Evolutionary conservation across 129 eudicot genomes (phyloP), one percentile per base, ranked within the genome.

Genomic region (Chrysanthemum makinoi): DNA sequence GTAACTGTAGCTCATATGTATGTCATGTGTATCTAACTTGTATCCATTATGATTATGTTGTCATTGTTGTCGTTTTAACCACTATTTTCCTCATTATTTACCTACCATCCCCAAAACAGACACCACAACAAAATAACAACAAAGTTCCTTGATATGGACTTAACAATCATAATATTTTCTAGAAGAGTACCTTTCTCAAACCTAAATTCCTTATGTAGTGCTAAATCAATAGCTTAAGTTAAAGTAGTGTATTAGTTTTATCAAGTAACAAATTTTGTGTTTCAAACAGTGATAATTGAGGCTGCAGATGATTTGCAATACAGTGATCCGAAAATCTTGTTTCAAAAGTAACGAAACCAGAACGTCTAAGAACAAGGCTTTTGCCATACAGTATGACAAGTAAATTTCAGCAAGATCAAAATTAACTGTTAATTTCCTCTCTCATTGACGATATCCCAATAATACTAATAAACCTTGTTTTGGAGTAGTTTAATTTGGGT

Each of bases 141-240:
- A 65, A 44, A 20, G 30, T 65, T 65, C 24, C 70, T 65, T 65
- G 70, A 46, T n/a, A 65, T 65, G 35, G 70, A 65, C 70, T 65
- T 44, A 9, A 43, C 55, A 65, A 65, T 65, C 70, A 65, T 44
- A 39, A 65, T 22, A 61, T 28, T 24, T 33, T 16, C 46, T 30
- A 62, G 16, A 30, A 17, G 47, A 33, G 6, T 62, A 63, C 19
- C 9, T 6, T 63, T 63, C 43, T 35, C 30, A 65, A 39, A 65
- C 35, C 55, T 1, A 18, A 65, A 44, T 8, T 65, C 26, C 55
- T 39, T 28, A 65, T 65, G 6, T 39, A 39, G 10, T 39, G 7
- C 10, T 39, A 39, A 39, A 39, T 39, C 46, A 6, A 39, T 39
- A 39, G 46, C 10, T 39, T 39, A 39, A 39, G 46, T 39, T 39